These are phyloP conservation scores for Pichia membranifaciens DNA, from an alignment of 805 yeast species.

Conservation along the genomic window DNA sequence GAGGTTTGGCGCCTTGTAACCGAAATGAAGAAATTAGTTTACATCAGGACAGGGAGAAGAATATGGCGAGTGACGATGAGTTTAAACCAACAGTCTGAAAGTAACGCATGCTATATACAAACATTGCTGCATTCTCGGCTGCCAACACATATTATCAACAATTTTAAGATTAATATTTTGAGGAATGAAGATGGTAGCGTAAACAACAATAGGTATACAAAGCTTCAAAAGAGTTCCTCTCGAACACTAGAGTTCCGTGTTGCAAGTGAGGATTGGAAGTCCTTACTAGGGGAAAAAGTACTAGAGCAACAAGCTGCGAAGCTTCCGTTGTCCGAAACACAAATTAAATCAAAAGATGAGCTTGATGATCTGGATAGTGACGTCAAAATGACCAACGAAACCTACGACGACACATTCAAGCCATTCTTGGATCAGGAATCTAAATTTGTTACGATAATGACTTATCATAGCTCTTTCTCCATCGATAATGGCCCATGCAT, in stretches of 20 bases:
- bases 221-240: background rate
- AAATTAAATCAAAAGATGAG: background rate
- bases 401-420: conserved; percentile 2
- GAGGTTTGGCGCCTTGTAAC: too few relatives aligned
- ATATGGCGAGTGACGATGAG: too few relatives aligned
- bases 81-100: too few relatives aligned
- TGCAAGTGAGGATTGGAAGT: background rate
- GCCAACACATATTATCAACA: background rate
- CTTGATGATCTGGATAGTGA: background rate
- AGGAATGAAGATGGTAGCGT: conserved; percentile 16
- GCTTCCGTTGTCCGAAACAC: background rate
- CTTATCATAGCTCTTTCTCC: conserved; percentile 22
- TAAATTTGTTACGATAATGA: conserved; percentile 10
- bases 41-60: too few relatives aligned
- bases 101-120: conserved; percentile 3
- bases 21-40: too few relatives aligned
- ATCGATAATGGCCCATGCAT: conserved; percentile 18
- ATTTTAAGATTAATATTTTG: conserved; percentile 12
- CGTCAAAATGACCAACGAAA: background rate
- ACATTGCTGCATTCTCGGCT: conserved; percentile 7
- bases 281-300: background rate
- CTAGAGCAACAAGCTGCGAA: too few relatives aligned
- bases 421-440: conserved; percentile 3
- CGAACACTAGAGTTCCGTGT: too few relatives aligned
- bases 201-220: background rate